Percentiles rank a stretch among this genome's conserved stretches.
phyloP scores from a whole-genome alignment of 306 rosid genomes.

The Spatholobus suberectus region DNA sequence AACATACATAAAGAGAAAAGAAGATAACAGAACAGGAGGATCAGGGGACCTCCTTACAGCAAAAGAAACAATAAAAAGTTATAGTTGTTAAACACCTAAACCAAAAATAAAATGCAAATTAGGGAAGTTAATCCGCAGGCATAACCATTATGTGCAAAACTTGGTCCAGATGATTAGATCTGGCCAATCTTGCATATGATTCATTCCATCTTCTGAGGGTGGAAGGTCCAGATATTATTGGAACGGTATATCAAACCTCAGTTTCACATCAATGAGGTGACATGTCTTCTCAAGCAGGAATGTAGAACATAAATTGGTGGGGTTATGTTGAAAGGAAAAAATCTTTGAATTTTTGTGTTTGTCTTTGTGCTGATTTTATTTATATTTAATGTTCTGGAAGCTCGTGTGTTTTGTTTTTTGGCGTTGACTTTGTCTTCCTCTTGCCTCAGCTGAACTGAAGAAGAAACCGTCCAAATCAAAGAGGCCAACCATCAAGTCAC shows the following conservation, averaged over 20 bases:
- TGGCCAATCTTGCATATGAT: background rate
- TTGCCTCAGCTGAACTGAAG: slow-evolving; percentile 80
- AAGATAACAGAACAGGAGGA: background rate
- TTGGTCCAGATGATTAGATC: slow-evolving; percentile 8
- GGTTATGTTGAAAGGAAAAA: slow-evolving; percentile 15
- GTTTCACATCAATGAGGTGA: slow-evolving; percentile 22
- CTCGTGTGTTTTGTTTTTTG: background rate
- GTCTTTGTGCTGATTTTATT: slow-evolving; percentile 15
- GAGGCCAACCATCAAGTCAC: slow-evolving; percentile 85
- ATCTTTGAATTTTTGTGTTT: background rate
- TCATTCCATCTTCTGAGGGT: slow-evolving; percentile 18
- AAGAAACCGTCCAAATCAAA: slow-evolving; percentile 76
- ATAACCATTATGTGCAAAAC: slow-evolving; percentile 7
- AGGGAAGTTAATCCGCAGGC: background rate
- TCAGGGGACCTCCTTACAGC: background rate
- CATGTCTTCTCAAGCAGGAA: slow-evolving; percentile 9
- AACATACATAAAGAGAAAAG: background rate
- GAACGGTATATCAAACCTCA: background rate
- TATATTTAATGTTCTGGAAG: slow-evolving; percentile 8
- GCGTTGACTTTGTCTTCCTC: slow-evolving; percentile 41
- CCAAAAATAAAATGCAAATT: background rate
- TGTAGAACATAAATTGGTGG: slow-evolving; percentile 27
- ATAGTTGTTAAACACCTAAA: background rate
- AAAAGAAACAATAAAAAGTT: background rate
- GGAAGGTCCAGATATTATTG: background rate